phyloP scores from a whole-genome alignment of 2,329 filamentous ascomycete genomes.

The Phyllosticta citribraziliensis region DNA sequence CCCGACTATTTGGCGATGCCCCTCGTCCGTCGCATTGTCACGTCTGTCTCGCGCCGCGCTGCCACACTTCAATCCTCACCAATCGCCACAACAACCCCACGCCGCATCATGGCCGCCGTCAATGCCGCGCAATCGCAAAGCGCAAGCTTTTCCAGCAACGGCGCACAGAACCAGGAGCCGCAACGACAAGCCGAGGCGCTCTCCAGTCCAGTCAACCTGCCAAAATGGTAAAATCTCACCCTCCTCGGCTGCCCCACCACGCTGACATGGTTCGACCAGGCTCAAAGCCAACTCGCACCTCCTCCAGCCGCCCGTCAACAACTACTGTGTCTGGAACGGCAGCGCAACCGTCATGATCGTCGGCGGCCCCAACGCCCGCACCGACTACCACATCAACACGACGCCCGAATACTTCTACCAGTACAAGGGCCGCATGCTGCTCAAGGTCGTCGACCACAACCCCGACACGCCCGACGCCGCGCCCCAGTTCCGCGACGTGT shows the following conservation, averaged over 20 bases:
- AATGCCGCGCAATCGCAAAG: background rate
- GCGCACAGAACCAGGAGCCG: background rate
- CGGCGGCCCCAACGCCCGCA: conserved; percentile 88
- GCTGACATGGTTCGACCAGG: conserved; percentile 42
- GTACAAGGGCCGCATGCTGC: conserved; percentile 82
- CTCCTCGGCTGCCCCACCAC: background rate
- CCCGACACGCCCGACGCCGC: background rate
- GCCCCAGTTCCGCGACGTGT: conserved; percentile 61
- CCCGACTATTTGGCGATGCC: background rate
- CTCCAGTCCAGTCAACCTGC: conserved; percentile 26
- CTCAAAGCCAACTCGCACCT: conserved; percentile 85
- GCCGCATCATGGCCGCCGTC: background rate
- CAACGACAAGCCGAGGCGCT: background rate
- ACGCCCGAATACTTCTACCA: conserved; percentile 99
- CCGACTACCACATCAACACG: conserved; percentile 96
- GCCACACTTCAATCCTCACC: background rate
- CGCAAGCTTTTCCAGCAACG: conserved; percentile 2
- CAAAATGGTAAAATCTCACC: conserved; percentile 27
- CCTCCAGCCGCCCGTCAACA: conserved; percentile 88
- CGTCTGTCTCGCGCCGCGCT: background rate
- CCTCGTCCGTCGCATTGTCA: background rate
- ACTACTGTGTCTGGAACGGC: conserved; percentile 91
- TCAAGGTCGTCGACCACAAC: conserved; percentile 65
- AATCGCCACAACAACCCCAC: background rate
- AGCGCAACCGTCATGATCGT: conserved; percentile 85